A percentile compares a stretch with the other conserved stretches of the same genome.
These are phyloP conservation scores for Eucalyptus urophylla DNA, from an alignment of 345 rosid species.

Conservation along the genomic window DNA sequence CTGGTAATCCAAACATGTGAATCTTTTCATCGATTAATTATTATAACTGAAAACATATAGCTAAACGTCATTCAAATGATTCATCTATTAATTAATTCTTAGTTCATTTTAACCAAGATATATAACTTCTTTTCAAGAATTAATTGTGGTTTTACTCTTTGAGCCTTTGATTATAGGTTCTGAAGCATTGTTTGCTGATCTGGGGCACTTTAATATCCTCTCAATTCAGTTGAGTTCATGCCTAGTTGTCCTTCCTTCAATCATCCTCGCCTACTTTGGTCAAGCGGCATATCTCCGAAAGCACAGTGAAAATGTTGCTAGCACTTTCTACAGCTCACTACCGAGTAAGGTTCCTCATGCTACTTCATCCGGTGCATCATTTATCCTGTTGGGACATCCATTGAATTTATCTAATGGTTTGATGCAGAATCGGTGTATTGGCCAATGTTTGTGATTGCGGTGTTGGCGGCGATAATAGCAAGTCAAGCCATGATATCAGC, in stretches of 20 bases:
- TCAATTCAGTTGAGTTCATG: constrained; percentile 14
- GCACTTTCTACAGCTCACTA: neutral
- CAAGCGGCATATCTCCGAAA: constrained; percentile 9
- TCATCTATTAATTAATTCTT: neutral
- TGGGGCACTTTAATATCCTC: constrained; percentile 11
- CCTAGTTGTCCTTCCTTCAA: constrained; percentile 1
- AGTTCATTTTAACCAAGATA: neutral
- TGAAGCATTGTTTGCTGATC: constrained; percentile 29
- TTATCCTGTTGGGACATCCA: neutral
- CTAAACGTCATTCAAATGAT: neutral
- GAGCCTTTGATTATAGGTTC: constrained; percentile 7
- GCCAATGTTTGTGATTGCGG: constrained; percentile 15
- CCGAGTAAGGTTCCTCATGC: neutral
- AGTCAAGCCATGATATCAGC: constrained; percentile 23
- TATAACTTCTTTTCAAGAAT: neutral
- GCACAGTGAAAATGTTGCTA: neutral
- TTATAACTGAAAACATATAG: neutral
- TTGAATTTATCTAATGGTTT: neutral
- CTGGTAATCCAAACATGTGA: neutral
- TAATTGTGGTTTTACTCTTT: neutral
- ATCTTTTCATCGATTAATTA: neutral
- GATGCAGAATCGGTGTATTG: constrained; percentile 7
- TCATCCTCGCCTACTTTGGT: constrained; percentile 13
- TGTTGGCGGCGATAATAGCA: constrained; percentile 16
- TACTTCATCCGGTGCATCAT: neutral